Evolutionary conservation across 345 rosid genomes (phyloP), one percentile per base, ranked within the genome.

Genomic region (Eutrema japonicum): DNA sequence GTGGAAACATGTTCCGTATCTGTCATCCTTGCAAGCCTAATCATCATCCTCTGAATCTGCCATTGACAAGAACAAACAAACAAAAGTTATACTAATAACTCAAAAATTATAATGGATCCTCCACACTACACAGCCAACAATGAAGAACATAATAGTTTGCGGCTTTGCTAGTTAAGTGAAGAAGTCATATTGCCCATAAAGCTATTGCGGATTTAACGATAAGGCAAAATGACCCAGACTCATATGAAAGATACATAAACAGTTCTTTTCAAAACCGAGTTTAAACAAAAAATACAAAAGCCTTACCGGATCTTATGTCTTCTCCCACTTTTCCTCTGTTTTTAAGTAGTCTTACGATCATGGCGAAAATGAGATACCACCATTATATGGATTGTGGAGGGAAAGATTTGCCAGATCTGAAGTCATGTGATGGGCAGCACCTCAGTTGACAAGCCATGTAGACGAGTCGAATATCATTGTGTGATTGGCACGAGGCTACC

Each of bases 1-100:
- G 69, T 77, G 76, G 71, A 70, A 71, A 77, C 71, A 77, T 64
- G 61, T 47, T 63, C 71, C 66, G 58, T 72, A 72, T 59, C 29
- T 43, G 32, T 38, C 48, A 63, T 77, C 47, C 59, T 62, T 56
- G 29, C 29, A 57, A 64, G 60, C 35, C 91, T 93, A 89, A 56
- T 91, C 97, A 41, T 91, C 98, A 52, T 94, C 98, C 71, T 93
- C 98, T 10, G 98, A 94, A 81, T 94, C 97, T 91, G 96, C 80
- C 82, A 70, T 69, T 56, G 6, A 0, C 49, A 42, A 60, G 36
- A 60, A 22, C 52, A 56, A 14, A 76, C 50, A 18, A 54, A 13
- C 13, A 64, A 41, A 42, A 60, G 41, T 38, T 14, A 0, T 14
- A n/a, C n/a, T 58, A n/a, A 33, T 57, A 43, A 75, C 35, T 32